These are phyloP conservation scores for Zygoascus hellenicus DNA, from an alignment of 1,139 yeast species.

Conservation along the genomic window DNA sequence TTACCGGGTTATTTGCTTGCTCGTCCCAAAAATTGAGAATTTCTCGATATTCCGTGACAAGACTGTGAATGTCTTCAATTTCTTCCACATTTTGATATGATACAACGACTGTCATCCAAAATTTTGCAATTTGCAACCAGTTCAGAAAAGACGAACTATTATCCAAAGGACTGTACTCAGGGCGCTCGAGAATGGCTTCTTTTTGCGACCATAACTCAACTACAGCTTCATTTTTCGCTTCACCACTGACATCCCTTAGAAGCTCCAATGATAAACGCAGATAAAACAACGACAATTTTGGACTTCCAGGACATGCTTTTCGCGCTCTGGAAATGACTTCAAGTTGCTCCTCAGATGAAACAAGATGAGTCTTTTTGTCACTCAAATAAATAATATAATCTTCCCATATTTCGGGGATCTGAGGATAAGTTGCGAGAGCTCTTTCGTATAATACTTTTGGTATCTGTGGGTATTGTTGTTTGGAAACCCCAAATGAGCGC, in stretches of 20 bases:
- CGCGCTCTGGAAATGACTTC: slow-evolving; percentile 23
- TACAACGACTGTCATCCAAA: not conserved
- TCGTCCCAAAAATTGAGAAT: slow-evolving; percentile 10
- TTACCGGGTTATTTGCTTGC: slow-evolving; percentile 6
- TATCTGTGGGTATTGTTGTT: slow-evolving; percentile 13
- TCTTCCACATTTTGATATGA: not conserved
- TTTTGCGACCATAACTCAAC: not conserved
- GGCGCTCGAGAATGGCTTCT: not conserved
- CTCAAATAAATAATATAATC: slow-evolving; percentile 26
- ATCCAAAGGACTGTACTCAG: not conserved
- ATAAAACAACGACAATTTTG: too few species aligned
- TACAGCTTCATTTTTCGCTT: slow-evolving; percentile 13
- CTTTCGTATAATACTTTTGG: slow-evolving; percentile 26
- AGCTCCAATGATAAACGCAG: too few species aligned
- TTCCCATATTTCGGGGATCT: slow-evolving; percentile 28
- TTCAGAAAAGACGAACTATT: not conserved
- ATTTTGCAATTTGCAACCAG: slow-evolving; percentile 1
- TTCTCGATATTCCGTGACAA: not conserved
- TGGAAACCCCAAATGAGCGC: slow-evolving; percentile 11
- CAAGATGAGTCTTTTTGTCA: slow-evolving; percentile 9
- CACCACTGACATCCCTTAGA: slow-evolving; percentile 1
- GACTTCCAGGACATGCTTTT: slow-evolving; percentile 16
- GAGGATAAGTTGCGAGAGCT: slow-evolving; percentile 18
- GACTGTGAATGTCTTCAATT: not conserved
- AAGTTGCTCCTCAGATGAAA: not conserved